Evolutionary conservation across 148 eudicot genomes (phyloP).

Genomic region (Rhododendron williamsianum): DNA sequence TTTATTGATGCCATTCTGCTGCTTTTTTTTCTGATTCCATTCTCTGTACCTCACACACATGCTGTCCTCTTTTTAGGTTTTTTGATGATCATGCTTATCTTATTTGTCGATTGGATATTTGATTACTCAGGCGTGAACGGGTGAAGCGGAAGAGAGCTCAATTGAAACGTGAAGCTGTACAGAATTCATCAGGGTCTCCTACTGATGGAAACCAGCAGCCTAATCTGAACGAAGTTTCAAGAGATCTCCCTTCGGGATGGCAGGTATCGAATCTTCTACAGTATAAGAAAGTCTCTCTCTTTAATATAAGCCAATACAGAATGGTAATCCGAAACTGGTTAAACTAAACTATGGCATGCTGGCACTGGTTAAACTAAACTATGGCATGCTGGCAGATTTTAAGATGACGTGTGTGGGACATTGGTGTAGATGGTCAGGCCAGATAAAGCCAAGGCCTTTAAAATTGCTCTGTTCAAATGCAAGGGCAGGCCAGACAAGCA

Average conservation of each 20-base stretch:
- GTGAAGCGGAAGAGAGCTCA: constrained; percentile 88
- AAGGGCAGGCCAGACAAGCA: not conserved
- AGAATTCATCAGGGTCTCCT: constrained; percentile 23
- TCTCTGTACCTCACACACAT: not conserved
- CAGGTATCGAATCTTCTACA: constrained; percentile 42
- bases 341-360: not conserved
- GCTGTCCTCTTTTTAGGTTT: not conserved
- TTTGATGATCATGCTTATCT: not conserved
- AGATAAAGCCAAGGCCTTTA: not conserved
- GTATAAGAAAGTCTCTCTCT: not conserved
- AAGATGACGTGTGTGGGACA: not conserved
- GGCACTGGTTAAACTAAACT: not conserved
- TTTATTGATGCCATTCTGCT: not conserved
- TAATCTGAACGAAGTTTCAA: constrained; percentile 52
- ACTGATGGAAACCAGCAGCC: constrained; percentile 45
- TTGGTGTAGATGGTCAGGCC: not conserved
- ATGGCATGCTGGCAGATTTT: not conserved
- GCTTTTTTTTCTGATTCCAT: not conserved
- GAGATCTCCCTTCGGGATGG: constrained; percentile 86
- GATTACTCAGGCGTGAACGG: constrained; percentile 72
- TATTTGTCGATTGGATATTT: not conserved
- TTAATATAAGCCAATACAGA: not conserved
- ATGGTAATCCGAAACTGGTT: not conserved
- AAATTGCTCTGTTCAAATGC: not conserved
- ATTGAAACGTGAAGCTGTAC: constrained; percentile 34